Base-by-base conservation (phyloP, 768 basidiomycete genomes). In the Hebeloma cylindrosporum region DNA sequence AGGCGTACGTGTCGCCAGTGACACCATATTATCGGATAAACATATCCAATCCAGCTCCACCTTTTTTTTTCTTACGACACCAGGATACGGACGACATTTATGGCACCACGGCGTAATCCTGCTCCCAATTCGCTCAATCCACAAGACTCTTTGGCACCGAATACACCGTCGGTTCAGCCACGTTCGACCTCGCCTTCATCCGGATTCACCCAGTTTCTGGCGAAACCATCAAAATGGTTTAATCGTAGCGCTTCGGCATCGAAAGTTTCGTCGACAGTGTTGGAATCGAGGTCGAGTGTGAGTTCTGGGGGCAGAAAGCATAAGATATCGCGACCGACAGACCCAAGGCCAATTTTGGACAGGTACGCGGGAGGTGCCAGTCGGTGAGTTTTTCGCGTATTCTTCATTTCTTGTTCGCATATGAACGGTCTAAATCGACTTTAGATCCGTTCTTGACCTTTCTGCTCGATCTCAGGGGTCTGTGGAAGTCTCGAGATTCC, bases 251-350 rank as follows among this genome's bases (percentile, higher is more conserved):
- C 74, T 3, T 80, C 83, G 1, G 69, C 73, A 7, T 73, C 79
- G 32, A 75, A 76, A 59, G 53, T 71, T 26, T 51, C 72, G 27
- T 51, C 70, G 48, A 38, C 63, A 30, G 43, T 68, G 17, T 41
- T 65, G 27, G 78, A 82, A 44, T 74, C 79, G 1, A 66, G 80
- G 46, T 52, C 74, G 1, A 82, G 77, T 49, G 51, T 62, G 18
- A 60, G 64, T 41, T 67, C 66, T 21, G 63, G 60, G 8, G 55
- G 59, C 3, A 48, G 62, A 32, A 88, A 85, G 50, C 85, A 80
- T 41, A 90, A 88, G 72, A 92, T 91, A 27, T 91, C 89, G 23
- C 81, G 83, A 34, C 88, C 88, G 1, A 88, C 87, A 4, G 89
- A 91, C 56, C 88, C 87, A 7, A 69, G 88, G 16, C 89, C 87